These are phyloP conservation scores for Paulownia fortunei DNA, from an alignment of 257 asterid species.

Conservation along the genomic window DNA sequence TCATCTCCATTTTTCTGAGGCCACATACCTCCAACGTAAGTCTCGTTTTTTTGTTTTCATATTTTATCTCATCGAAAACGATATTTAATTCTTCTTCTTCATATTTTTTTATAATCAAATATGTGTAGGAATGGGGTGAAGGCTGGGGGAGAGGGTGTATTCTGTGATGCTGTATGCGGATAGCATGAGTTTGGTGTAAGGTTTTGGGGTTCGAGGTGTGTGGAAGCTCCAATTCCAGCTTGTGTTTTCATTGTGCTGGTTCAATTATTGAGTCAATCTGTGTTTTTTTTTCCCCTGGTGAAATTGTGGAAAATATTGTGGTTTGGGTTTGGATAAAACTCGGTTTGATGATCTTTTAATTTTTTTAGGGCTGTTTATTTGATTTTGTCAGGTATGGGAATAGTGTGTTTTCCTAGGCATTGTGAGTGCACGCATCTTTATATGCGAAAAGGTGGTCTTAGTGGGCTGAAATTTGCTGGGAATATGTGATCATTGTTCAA, in stretches of 20 bases:
- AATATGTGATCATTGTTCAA: not conserved
- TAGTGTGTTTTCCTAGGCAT: not conserved
- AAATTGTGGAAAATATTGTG: not conserved
- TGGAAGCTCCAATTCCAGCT: slow-evolving; percentile 12
- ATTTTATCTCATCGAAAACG: not conserved
- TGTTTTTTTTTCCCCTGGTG: not conserved
- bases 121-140: slow-evolving; percentile 7
- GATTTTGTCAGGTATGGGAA: not conserved
- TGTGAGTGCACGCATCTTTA: not conserved
- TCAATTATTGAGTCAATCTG: not conserved
- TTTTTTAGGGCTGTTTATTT: not conserved
- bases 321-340: not conserved
- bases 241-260: not conserved
- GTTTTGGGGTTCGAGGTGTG: slow-evolving; percentile 29
- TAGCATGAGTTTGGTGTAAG: slow-evolving; percentile 18
- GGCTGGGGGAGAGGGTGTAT: slow-evolving; percentile 5
- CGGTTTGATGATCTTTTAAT: not conserved
- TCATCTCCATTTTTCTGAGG: slow-evolving; percentile 37
- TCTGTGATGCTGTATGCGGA: not conserved
- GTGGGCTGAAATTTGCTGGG: not conserved
- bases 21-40: slow-evolving; percentile 37
- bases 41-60: not conserved
- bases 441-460: not conserved
- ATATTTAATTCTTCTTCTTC: not conserved
- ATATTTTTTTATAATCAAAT: not conserved